Percentiles rank a stretch among this genome's conserved stretches.
phyloP scores from a whole-genome alignment of 192 early-diverging fungal genomes.

The Entomortierella beljakovae region DNA sequence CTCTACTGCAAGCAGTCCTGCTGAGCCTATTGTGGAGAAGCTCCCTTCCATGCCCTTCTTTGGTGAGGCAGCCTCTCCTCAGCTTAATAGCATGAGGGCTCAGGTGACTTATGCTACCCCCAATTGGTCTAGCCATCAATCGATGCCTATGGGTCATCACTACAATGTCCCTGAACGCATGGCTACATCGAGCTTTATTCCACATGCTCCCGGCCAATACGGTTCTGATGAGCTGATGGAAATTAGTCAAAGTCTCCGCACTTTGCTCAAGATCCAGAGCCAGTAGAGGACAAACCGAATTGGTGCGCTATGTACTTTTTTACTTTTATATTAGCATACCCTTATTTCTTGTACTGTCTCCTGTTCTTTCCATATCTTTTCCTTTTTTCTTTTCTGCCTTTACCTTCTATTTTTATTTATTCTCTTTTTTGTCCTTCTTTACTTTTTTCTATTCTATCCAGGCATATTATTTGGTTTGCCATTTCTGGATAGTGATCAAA shows the following conservation, averaged over 20 bases:
- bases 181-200: conserved; percentile 55
- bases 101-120: not conserved
- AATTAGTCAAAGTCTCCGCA: conserved; percentile 61
- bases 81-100: conserved; percentile 35
- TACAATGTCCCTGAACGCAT: conserved; percentile 59
- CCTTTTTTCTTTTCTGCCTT: conserved; percentile 1
- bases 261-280: conserved; percentile 63
- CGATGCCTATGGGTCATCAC: conserved; percentile 21
- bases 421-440: conserved; percentile 5
- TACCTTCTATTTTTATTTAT: not conserved
- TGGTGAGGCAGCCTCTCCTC: conserved; percentile 41
- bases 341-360: conserved; percentile 1
- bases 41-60: conserved; percentile 27
- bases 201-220: conserved; percentile 15
- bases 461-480: conserved; percentile 35
- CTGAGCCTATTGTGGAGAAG: conserved; percentile 19
- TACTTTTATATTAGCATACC: not conserved
- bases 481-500: conserved; percentile 17
- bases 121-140: conserved; percentile 15
- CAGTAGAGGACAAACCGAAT: conserved; percentile 21
- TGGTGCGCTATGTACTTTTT: not conserved
- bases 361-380: conserved; percentile 8
- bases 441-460: conserved; percentile 28
- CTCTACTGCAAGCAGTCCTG: conserved; percentile 21
- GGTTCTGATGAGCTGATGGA: conserved; percentile 54